Evolutionary conservation across 805 yeast species (phyloP).

Genomic region (Hyphopichia homilentoma): DNA sequence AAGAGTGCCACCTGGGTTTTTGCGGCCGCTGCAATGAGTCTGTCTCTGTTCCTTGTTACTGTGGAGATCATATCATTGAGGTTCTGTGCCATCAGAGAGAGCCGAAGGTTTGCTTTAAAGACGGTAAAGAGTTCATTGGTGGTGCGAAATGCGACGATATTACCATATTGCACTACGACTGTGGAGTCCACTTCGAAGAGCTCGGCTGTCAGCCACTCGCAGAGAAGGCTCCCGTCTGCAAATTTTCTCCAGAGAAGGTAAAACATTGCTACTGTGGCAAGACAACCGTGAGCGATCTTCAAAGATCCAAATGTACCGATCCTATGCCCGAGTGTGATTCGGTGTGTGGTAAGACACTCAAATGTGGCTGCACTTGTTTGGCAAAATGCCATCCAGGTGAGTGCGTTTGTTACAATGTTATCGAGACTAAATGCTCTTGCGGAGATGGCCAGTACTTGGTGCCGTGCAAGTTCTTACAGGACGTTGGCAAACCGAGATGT

Average conservation of each 20-base stretch:
- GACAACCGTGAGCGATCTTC: slow-evolving; percentile 38
- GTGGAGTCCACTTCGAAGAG: slow-evolving; percentile 57
- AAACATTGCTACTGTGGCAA: slow-evolving; percentile 81
- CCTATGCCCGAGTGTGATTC: slow-evolving; percentile 73
- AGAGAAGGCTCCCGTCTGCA: slow-evolving; percentile 40
- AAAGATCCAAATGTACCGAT: slow-evolving; percentile 64
- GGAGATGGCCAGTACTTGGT: slow-evolving; percentile 51
- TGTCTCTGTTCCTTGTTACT: slow-evolving; percentile 59
- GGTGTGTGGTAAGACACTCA: slow-evolving; percentile 56
- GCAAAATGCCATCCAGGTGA: slow-evolving; percentile 73
- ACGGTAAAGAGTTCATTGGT: slow-evolving; percentile 24
- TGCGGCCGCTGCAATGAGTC: slow-evolving; percentile 69
- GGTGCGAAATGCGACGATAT: slow-evolving; percentile 27
- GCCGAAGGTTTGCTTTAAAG: slow-evolving; percentile 32
- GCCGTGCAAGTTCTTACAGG: slow-evolving; percentile 57
- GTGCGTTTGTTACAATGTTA: slow-evolving; percentile 60
- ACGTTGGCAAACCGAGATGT: slow-evolving; percentile 59
- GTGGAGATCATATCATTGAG: slow-evolving; percentile 54
- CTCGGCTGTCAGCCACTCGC: slow-evolving; percentile 51
- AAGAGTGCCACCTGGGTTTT: slow-evolving; percentile 70
- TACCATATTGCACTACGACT: slow-evolving; percentile 54
- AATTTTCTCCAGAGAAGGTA: slow-evolving; percentile 55
- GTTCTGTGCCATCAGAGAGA: slow-evolving; percentile 43
- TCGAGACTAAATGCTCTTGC: slow-evolving; percentile 61
- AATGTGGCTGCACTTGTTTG: slow-evolving; percentile 73